A percentile compares a stretch with the other conserved stretches of the same genome.
phyloP scores from a whole-genome alignment of 192 early-diverging fungal species.

The Backusella circina region DNA sequence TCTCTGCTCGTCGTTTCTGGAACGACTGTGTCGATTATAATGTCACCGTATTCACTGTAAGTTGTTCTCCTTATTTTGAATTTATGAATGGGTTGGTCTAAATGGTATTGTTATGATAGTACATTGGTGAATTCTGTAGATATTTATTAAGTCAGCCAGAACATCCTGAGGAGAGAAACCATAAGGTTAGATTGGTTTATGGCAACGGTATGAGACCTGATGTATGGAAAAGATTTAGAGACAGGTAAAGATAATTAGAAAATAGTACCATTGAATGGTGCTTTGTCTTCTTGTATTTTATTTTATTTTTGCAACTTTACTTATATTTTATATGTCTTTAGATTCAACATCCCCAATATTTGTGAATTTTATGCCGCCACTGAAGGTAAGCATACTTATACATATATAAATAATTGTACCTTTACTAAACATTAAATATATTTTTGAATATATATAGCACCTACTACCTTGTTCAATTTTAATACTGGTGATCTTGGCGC shows the following conservation, averaged over 20 bases:
- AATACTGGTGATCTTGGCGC: constrained; percentile 44
- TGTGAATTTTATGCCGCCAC: constrained; percentile 67
- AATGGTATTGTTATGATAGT: constrained; percentile 30
- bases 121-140: constrained; percentile 69
- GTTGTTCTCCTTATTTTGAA: not conserved
- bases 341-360: constrained; percentile 57
- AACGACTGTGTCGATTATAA: constrained; percentile 44
- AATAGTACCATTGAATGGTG: too few relatives aligned
- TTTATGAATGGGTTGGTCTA: not conserved
- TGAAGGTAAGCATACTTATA: constrained; percentile 46
- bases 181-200: constrained; percentile 51
- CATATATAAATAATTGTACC: not conserved
- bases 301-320: not conserved
- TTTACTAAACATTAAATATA: not conserved
- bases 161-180: constrained; percentile 44
- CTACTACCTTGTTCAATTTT: constrained; percentile 41
- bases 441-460: constrained; percentile 17
- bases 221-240: constrained; percentile 59
- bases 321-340: not conserved
- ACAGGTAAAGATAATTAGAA: constrained; percentile 18
- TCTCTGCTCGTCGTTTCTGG: constrained; percentile 48
- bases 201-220: constrained; percentile 73
- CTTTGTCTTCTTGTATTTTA: too few relatives aligned
- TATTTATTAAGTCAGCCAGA: constrained; percentile 55
- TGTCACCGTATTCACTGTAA: constrained; percentile 43